These are phyloP conservation scores for Cryptococcus deneoformans DNA, from an alignment of 1,284 basidiomycete species.

Conservation along the genomic window DNA sequence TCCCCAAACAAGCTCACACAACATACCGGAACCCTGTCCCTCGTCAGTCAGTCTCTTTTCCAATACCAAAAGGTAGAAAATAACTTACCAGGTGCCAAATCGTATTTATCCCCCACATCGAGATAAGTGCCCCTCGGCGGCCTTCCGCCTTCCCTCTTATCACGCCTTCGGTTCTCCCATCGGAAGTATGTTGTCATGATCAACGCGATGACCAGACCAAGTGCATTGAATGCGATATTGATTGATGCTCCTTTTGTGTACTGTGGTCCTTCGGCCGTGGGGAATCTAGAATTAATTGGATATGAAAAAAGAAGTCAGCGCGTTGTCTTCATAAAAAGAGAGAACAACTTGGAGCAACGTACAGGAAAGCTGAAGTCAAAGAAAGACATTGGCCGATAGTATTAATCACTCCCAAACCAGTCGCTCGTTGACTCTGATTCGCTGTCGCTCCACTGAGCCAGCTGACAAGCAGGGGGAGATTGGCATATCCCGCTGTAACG, in stretches of 20 bases:
- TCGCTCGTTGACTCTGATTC: constrained; percentile 47
- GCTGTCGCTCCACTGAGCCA: constrained; percentile 48
- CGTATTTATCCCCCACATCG: constrained; percentile 33
- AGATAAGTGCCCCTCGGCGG: constrained; percentile 36
- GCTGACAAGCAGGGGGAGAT: constrained; percentile 40
- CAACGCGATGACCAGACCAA: constrained; percentile 45
- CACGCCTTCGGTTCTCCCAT: constrained; percentile 47
- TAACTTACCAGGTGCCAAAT: constrained; percentile 33
- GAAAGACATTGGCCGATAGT: constrained; percentile 51
- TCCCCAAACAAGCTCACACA: not conserved
- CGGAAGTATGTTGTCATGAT: constrained; percentile 48
- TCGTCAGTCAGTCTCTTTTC: not conserved
- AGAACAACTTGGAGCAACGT: constrained; percentile 4
- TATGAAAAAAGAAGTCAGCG: not conserved
- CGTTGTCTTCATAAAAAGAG: too few species aligned
- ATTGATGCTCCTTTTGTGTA: constrained; percentile 49
- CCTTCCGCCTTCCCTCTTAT: constrained; percentile 48
- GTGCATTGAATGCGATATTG: constrained; percentile 49
- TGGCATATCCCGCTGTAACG: constrained; percentile 47
- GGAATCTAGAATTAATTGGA: constrained; percentile 37
- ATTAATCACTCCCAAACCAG: constrained; percentile 52
- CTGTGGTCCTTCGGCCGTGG: constrained; percentile 43
- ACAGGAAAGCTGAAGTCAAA: constrained; percentile 49
- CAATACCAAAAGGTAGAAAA: too few species aligned
- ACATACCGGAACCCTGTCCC: not conserved